Evolutionary conservation across 768 basidiomycete species (phyloP).

Genomic region (Collybia nuda): DNA sequence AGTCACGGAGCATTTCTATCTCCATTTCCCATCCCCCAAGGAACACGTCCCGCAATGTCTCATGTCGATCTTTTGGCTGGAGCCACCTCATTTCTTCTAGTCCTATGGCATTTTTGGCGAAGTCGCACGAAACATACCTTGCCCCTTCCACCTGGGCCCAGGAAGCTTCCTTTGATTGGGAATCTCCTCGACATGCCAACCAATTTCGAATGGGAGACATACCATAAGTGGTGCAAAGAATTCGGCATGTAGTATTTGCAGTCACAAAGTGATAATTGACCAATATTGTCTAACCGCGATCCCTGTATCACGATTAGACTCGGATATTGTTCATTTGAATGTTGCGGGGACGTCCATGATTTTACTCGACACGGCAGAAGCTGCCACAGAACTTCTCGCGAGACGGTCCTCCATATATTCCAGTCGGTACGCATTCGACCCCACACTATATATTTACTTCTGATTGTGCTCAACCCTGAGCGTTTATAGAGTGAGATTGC

Average conservation of each 20-base stretch:
- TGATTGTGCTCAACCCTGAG: not conserved
- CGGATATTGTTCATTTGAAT: conserved; percentile 25
- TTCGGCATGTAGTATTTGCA: not conserved
- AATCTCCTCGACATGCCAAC: conserved; percentile 6
- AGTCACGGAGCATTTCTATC: too few relatives aligned
- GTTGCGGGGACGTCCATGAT: conserved; percentile 24
- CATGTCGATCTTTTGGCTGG: too few relatives aligned
- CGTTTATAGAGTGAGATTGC: conserved; percentile 9
- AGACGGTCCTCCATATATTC: conserved; percentile 22
- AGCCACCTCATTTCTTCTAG: too few relatives aligned
- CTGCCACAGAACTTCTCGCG: conserved; percentile 35
- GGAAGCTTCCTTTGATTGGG: conserved; percentile 4
- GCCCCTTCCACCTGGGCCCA: conserved; percentile 9
- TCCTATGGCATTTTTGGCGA: too few relatives aligned
- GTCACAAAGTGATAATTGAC: too few relatives aligned
- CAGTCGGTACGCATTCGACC: not conserved
- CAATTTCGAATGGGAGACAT: conserved; percentile 2
- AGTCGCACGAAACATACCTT: not conserved
- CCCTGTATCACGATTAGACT: conserved; percentile 14
- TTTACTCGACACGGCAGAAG: conserved; percentile 31
- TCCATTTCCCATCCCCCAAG: too few relatives aligned
- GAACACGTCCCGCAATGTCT: too few relatives aligned
- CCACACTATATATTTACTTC: not conserved
- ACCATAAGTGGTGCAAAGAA: conserved; percentile 10
- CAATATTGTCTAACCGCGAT: not conserved